These are phyloP conservation scores for Cyberlindnera subsufficiens DNA, from an alignment of 805 yeast species.

Conservation along the genomic window DNA sequence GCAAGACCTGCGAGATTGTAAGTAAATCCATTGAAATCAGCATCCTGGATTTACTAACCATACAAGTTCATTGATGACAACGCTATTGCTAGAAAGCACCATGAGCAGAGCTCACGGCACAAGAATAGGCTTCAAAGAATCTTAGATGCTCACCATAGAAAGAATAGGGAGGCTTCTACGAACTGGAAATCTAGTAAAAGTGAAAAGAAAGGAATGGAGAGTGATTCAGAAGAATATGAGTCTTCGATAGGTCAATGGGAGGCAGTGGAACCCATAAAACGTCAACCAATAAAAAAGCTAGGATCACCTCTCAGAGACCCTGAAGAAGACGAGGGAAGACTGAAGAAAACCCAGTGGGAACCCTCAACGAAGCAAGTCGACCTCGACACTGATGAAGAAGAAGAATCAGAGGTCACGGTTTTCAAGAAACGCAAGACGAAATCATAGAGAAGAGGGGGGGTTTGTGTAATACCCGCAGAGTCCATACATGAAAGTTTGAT, in stretches of 20 bases:
- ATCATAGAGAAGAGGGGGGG: background rate
- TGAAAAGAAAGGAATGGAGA: no score
- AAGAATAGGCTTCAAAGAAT: constrained; percentile 17
- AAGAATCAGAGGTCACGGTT: constrained; percentile 3
- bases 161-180: constrained; percentile 17
- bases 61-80: constrained; percentile 32
- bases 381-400: constrained; percentile 14
- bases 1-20: constrained; percentile 30
- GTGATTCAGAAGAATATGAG: background rate
- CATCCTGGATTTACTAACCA: background rate
- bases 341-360: background rate
- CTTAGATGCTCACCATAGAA: constrained; percentile 22
- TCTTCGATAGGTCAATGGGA: constrained; percentile 12
- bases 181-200: background rate
- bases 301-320: constrained; percentile 3
- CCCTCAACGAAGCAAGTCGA: constrained; percentile 6
- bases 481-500: background rate
- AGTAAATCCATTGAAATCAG: constrained; percentile 6
- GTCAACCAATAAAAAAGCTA: background rate
- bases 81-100: constrained; percentile 26
- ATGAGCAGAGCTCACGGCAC: constrained; percentile 30
- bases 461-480: background rate
- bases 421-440: constrained; percentile 20
- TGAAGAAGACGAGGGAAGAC: background rate
- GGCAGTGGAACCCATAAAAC: background rate